phyloP scores from a whole-genome alignment of 768 basidiomycete genomes.

The Phaffia tasmanica region DNA sequence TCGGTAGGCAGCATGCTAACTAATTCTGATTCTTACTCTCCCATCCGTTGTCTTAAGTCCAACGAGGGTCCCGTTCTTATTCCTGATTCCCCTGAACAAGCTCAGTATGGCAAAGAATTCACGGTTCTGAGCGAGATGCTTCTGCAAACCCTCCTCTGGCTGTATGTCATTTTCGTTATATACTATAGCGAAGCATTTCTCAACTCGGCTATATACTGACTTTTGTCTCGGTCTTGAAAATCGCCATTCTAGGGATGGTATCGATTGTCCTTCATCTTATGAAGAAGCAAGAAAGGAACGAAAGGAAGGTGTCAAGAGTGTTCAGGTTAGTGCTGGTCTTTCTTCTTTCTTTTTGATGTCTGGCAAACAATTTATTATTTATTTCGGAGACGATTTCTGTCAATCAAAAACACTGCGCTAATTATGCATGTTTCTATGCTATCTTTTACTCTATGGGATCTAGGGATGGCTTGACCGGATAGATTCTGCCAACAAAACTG shows the following conservation, averaged over 20 bases:
- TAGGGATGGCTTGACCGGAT: constrained; percentile 59
- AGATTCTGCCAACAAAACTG: constrained; percentile 55
- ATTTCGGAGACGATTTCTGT: not conserved
- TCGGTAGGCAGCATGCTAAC: too few species aligned
- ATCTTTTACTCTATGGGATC: not conserved
- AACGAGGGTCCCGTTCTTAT: not conserved
- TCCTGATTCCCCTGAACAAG: constrained; percentile 28
- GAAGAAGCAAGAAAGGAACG: constrained; percentile 63
- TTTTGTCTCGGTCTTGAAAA: too few species aligned
- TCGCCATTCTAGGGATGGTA: constrained; percentile 46
- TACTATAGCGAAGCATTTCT: too few species aligned
- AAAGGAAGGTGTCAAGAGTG: constrained; percentile 74
- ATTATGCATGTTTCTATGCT: not conserved
- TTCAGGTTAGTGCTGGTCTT: constrained; percentile 44
- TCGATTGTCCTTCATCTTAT: constrained; percentile 64
- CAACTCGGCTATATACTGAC: too few species aligned
- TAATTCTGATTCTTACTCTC: not conserved
- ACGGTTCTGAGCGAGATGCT: constrained; percentile 65
- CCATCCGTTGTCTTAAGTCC: not conserved
- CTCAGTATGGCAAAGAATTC: constrained; percentile 41
- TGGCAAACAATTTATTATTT: not conserved
- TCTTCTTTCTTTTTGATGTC: not conserved
- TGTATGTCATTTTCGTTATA: constrained; percentile 34
- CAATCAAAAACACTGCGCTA: not conserved
- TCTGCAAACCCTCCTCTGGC: constrained; percentile 70